These are phyloP conservation scores for Polytrichum commune DNA, from an alignment of 225 moss, liverwort and hornwort species.

Conservation along the genomic window DNA sequence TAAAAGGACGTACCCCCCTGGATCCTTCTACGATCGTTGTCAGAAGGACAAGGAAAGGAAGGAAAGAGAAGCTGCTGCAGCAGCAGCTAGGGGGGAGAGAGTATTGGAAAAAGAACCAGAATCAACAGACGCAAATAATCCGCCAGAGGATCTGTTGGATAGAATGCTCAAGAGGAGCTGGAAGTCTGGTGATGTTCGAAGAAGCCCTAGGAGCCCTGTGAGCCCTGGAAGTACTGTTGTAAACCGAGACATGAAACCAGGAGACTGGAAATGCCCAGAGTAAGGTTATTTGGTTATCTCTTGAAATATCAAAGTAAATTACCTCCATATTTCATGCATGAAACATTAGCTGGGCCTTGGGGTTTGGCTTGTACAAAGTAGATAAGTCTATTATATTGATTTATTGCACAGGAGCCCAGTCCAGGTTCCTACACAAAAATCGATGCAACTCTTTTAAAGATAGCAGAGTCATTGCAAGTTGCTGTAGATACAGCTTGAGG, in stretches of 20 bases:
- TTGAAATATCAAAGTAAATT: not conserved
- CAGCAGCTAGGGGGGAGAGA: conserved; percentile 3
- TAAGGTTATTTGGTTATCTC: conserved; percentile 11
- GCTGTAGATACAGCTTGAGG: not conserved
- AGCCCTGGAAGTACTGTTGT: conserved; percentile 11
- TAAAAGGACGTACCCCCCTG: conserved; percentile 51
- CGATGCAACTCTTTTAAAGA: no score
- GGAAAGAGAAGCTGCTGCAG: conserved; percentile 40
- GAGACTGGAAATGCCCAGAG: conserved; percentile 48
- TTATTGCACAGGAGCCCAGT: not conserved
- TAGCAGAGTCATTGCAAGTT: not conserved
- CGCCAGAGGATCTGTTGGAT: conserved; percentile 5
- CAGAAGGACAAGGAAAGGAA: conserved; percentile 48
- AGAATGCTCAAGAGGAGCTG: conserved; percentile 4
- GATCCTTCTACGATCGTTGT: conserved; percentile 56
- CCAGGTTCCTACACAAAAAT: not conserved
- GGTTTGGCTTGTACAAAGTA: not conserved
- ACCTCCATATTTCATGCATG: not conserved
- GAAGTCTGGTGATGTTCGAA: not conserved
- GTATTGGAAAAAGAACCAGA: not conserved
- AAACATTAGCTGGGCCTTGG: not conserved
- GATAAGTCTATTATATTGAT: not conserved
- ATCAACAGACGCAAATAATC: conserved; percentile 6
- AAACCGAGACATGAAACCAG: conserved; percentile 32
- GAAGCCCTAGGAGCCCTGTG: not conserved